Conservation (phyloP, 306 rosid species). For the Comarum palustre region DNA sequence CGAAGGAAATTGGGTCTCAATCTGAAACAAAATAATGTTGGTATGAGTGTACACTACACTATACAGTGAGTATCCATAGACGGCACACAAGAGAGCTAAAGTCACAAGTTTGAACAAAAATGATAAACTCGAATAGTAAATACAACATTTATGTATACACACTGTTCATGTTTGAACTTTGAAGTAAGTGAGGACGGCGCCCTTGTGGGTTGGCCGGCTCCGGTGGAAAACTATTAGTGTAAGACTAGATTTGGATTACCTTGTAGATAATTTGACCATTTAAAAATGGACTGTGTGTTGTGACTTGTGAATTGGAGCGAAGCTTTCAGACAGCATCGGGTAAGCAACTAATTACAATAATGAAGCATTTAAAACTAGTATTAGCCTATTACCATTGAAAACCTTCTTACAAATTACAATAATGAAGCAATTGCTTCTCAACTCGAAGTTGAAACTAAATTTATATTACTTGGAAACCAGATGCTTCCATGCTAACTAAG, state of each 20-base stretch:
- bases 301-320: neutral
- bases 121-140: neutral
- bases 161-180: neutral
- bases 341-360: neutral
- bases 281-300: neutral
- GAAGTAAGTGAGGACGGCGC: too few relatives aligned
- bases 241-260: neutral
- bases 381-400: constrained; percentile 13
- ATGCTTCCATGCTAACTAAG: constrained; percentile 41
- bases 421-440: constrained; percentile 27
- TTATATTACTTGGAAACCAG: constrained; percentile 51
- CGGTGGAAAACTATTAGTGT: neutral
- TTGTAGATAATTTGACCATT: neutral
- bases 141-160: neutral
- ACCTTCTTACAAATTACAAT: constrained; percentile 27
- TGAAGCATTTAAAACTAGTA: too few relatives aligned
- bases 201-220: neutral
- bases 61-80: neutral
- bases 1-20: too few relatives aligned
- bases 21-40: too few relatives aligned
- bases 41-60: too few relatives aligned
- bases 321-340: neutral
- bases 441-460: constrained; percentile 18
- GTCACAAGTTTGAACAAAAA: neutral
- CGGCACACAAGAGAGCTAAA: neutral